Conservation (phyloP, 2,329 filamentous ascomycete species). For the Nemania diffusa region DNA sequence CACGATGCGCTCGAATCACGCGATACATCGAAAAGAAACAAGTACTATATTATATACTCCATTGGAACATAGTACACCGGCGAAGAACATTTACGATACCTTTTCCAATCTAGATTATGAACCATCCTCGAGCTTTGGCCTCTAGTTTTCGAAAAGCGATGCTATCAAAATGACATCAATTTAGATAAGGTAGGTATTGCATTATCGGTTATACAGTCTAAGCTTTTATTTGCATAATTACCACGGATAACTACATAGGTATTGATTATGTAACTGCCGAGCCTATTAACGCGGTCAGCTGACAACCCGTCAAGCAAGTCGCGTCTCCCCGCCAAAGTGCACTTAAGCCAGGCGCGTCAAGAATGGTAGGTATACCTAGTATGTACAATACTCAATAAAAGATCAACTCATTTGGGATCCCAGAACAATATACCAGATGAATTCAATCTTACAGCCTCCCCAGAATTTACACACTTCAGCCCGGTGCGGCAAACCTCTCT, state of each 20-base stretch:
- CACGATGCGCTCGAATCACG: constrained; percentile 38
- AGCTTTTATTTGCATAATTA: too few relatives aligned
- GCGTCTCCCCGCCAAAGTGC: constrained; percentile 41
- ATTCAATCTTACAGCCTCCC: not conserved
- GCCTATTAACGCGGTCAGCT: constrained; percentile 53
- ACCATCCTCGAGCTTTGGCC: too few relatives aligned
- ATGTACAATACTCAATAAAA: not conserved
- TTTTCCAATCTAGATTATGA: too few relatives aligned
- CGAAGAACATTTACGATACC: not conserved
- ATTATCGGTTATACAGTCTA: not conserved
- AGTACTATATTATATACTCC: constrained; percentile 30
- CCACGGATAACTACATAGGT: too few relatives aligned
- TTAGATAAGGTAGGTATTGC: not conserved
- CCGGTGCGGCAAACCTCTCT: too few relatives aligned
- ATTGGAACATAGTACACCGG: constrained; percentile 15
- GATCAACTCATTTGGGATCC: not conserved
- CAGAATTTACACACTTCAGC: not conserved
- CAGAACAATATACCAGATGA: not conserved
- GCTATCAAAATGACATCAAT: not conserved
- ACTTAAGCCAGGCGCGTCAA: constrained; percentile 15
- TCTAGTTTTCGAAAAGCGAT: not conserved
- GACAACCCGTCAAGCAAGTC: constrained; percentile 48
- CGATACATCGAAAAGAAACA: constrained; percentile 43
- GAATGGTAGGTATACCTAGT: not conserved
- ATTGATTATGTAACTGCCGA: not conserved